These are phyloP conservation scores for Plantago rigida DNA, from an alignment of 305 asterid genomes.

Conservation along the genomic window DNA sequence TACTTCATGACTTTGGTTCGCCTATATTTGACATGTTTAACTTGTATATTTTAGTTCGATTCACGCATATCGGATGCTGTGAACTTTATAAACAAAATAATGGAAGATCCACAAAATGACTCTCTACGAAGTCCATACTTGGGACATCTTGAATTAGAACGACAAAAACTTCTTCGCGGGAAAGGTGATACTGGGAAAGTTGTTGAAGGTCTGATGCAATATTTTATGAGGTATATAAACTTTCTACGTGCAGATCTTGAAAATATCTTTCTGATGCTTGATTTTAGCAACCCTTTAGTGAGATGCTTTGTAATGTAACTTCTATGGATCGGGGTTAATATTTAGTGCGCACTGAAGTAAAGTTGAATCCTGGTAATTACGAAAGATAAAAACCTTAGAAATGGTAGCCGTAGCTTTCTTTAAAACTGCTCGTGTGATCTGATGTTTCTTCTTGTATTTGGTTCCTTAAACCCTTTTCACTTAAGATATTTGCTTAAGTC, in stretches of 20 bases:
- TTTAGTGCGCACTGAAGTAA: constrained; percentile 6
- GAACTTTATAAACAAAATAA: constrained; percentile 47
- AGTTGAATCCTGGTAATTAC: neutral
- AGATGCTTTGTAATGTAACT: neutral
- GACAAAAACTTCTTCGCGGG: constrained; percentile 58
- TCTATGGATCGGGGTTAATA: constrained; percentile 11
- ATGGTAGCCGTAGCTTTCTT: neutral
- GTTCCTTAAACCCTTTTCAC: neutral
- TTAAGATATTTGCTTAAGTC: constrained; percentile 12
- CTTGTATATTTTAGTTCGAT: constrained; percentile 61
- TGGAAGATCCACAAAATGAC: constrained; percentile 36
- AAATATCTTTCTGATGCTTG: neutral
- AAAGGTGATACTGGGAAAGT: constrained; percentile 58
- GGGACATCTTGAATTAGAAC: constrained; percentile 81
- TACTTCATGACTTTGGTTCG: constrained; percentile 22
- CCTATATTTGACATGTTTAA: constrained; percentile 28
- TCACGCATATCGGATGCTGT: constrained; percentile 63
- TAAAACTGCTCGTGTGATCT: constrained; percentile 14
- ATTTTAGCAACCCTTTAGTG: neutral
- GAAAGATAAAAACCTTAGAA: neutral
- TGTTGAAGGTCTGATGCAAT: constrained; percentile 53
- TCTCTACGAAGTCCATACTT: constrained; percentile 68
- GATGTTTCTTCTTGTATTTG: neutral
- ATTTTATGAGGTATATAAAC: constrained; percentile 58
- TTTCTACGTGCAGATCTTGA: neutral